A percentile compares a stretch with the other conserved stretches of the same genome.
Evolutionary conservation across 2,329 filamentous ascomycete species (phyloP).

Genomic region (Aspergillus latus): DNA sequence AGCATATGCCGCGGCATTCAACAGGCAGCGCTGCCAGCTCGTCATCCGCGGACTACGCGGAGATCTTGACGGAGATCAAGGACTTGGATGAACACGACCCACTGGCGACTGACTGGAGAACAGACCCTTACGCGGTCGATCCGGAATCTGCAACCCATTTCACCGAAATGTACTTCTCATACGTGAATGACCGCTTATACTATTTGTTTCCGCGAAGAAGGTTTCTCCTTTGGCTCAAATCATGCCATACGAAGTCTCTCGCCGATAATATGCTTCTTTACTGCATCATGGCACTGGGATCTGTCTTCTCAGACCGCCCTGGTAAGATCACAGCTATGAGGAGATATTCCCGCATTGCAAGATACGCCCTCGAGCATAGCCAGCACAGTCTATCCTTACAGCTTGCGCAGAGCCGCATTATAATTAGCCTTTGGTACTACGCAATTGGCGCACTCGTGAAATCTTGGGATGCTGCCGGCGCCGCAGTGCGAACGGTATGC

Average conservation of each 20-base stretch:
- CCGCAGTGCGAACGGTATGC: constrained; percentile 60
- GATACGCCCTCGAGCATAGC: constrained; percentile 55
- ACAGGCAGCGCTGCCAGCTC: constrained; percentile 14
- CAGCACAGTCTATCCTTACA: constrained; percentile 59
- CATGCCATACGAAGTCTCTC: constrained; percentile 48
- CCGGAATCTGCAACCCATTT: constrained; percentile 53
- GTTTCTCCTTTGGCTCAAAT: constrained; percentile 57
- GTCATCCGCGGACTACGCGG: constrained; percentile 28
- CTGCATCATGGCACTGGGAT: constrained; percentile 58
- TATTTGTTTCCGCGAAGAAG: constrained; percentile 56
- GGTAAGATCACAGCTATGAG: constrained; percentile 48
- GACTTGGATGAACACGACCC: constrained; percentile 32
- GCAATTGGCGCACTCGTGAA: constrained; percentile 60
- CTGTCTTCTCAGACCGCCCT: constrained; percentile 52
- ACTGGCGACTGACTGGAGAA: constrained; percentile 44
- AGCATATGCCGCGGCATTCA: constrained; percentile 16
- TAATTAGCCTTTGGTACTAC: constrained; percentile 66
- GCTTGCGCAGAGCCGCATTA: constrained; percentile 65
- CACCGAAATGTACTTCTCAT: constrained; percentile 57
- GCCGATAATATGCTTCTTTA: constrained; percentile 63
- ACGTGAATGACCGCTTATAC: constrained; percentile 56
- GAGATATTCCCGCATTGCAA: constrained; percentile 56
- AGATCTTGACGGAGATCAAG: constrained; percentile 34
- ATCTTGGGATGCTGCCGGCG: constrained; percentile 64
- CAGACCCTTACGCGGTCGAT: constrained; percentile 56